Evolutionary conservation across 495 filamentous ascomycete species (phyloP), one percentile per base, ranked within the genome.

Genomic region (Lophiostoma macrostomum): DNA sequence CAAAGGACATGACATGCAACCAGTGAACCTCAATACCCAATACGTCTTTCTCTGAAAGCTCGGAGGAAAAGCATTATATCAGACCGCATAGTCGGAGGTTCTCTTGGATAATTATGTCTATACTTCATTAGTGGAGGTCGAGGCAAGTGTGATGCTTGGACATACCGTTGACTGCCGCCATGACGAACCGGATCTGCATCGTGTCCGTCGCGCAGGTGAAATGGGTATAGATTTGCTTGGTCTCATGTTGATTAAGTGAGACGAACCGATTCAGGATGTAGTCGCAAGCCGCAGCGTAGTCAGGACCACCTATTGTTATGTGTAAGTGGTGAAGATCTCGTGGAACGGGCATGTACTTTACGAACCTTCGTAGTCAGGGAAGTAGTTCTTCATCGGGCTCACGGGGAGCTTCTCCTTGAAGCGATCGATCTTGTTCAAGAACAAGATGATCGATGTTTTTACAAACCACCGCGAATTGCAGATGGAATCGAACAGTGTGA

Each of bases 21-120:
- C 53, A 53, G 50, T 58, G 53, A 53, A n/a, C n/a, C 42, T 50
- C 54, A 31, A 41, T 46, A 40, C 28, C 39, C 16, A 28, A 43
- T 37, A 8, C 20, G 20, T 51, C 34, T 25, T 50, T 31, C 37
- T 24, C 23, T 38, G 25, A 13, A 34, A 44, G 29, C 30, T 23
- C 6, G 30, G 29, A 31, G 23, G 37, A 23, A 14, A 29, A 19
- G 29, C 19, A 18, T 66, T 86, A 98, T 80, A 98, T 97, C 70
- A 98, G 80, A 81, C 93, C 93, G 73, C 93, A 97, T 64, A 94
- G 79, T 70, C 94, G 87, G 55, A 98, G 84, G 77, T 98, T 98
- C 74, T 97, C 94, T 82, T 98, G 93, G 71, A 98, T 98, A 74
- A 98, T 98, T 73, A 98, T 98, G 74, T 98, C 93, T 97, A 53